phyloP scores from a whole-genome alignment of 352 stramenopile genomes.

The Saprolegnia parasitica region DNA sequence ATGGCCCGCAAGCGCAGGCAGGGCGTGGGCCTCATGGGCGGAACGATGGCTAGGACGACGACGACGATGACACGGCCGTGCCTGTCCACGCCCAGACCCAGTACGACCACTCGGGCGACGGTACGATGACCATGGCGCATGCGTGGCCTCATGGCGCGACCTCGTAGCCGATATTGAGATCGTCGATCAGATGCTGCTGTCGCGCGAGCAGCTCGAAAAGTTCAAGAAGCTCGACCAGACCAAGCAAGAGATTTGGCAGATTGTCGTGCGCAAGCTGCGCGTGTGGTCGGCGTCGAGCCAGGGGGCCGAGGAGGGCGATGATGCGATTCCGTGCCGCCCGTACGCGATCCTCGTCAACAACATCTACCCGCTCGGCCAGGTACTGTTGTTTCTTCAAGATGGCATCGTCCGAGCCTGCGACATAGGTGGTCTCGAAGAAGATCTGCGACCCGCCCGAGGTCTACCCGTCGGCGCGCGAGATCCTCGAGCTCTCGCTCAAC shows the following conservation, averaged over 20 bases:
- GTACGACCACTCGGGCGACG: constrained; percentile 75
- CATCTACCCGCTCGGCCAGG: constrained; percentile 74
- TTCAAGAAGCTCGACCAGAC: constrained; percentile 70
- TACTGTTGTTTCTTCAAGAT: constrained; percentile 21
- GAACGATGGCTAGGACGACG: constrained; percentile 4
- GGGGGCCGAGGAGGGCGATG: constrained; percentile 46
- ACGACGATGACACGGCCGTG: constrained; percentile 15
- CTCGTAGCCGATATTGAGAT: constrained; percentile 67
- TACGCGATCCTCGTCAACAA: constrained; percentile 87
- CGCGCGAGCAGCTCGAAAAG: constrained; percentile 54
- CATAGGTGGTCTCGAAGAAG: constrained; percentile 70
- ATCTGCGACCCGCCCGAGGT: constrained; percentile 76
- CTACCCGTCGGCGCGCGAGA: constrained; percentile 60
- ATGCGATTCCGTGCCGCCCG: constrained; percentile 66
- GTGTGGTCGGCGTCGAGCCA: constrained; percentile 78
- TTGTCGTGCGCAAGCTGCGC: constrained; percentile 80
- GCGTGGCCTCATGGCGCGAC: neutral
- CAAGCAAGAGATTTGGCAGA: constrained; percentile 81
- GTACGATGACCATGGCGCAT: constrained; percentile 32
- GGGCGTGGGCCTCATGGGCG: neutral
- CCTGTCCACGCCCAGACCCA: constrained; percentile 45
- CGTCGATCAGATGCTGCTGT: constrained; percentile 66
- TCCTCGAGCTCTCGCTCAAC: constrained; percentile 67
- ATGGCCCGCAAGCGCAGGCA: neutral
- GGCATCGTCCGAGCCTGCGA: neutral